Conservation (phyloP, 2,329 filamentous ascomycete species). For the Coniella vitis region DNA sequence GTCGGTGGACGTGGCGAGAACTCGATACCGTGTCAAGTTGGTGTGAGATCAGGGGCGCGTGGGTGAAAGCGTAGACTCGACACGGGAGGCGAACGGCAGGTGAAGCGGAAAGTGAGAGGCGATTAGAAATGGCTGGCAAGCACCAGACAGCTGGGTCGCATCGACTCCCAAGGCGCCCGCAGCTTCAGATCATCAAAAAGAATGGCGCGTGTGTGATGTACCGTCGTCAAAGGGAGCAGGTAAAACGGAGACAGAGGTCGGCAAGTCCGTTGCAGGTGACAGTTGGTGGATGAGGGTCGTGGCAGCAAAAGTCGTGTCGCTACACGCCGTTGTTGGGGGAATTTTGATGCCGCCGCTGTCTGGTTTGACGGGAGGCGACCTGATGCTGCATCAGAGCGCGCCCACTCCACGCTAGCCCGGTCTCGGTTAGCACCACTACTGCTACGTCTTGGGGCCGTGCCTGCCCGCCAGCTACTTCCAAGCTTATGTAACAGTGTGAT, state of each 20-base stretch:
- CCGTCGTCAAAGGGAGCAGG: neutral
- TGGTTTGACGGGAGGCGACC: slow-evolving; percentile 4
- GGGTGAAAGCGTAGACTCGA: neutral
- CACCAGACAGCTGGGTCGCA: slow-evolving; percentile 15
- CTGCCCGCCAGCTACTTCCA: no score
- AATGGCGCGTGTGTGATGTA: neutral
- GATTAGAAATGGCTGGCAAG: slow-evolving; percentile 17
- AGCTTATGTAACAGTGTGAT: no score
- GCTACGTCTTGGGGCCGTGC: no score
- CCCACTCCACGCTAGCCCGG: neutral
- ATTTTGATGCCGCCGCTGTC: neutral
- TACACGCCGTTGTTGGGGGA: neutral
- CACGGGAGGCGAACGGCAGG: neutral
- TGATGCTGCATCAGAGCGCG: neutral
- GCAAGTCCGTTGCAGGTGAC: neutral
- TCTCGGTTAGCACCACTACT: neutral
- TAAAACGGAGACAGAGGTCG: neutral
- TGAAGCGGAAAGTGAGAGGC: slow-evolving; percentile 1
- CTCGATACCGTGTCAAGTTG: neutral
- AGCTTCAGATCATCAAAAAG: slow-evolving; percentile 13
- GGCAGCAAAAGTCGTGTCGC: neutral
- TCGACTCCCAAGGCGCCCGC: slow-evolving; percentile 12
- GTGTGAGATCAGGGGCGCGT: neutral
- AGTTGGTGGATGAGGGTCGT: neutral
- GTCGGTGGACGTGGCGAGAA: neutral